Evolutionary conservation across 2,329 filamentous ascomycete species (phyloP).

Genomic region (Colletotrichum destructivum): DNA sequence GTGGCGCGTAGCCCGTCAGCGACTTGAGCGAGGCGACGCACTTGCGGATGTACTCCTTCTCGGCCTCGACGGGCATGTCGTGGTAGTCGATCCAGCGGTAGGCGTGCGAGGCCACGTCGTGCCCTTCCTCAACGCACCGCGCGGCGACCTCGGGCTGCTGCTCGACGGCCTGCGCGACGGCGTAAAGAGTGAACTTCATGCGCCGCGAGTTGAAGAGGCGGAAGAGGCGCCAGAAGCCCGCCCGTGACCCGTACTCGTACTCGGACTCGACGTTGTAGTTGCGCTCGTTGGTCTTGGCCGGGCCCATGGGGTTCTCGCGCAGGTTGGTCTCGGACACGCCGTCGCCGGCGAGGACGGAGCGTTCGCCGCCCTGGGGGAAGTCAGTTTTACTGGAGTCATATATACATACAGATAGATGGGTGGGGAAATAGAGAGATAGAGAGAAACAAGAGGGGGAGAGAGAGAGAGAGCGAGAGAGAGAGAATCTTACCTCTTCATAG

Average conservation of each 20-base stretch:
- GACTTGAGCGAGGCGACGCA: conserved; percentile 58
- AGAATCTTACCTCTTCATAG: conserved; percentile 58
- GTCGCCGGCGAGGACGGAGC: conserved; percentile 56
- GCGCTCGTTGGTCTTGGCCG: conserved; percentile 57
- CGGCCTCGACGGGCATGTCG: conserved; percentile 60
- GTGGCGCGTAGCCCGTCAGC: conserved; percentile 61
- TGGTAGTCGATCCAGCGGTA: conserved; percentile 68
- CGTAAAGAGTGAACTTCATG: conserved; percentile 67
- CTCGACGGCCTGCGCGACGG: conserved; percentile 64
- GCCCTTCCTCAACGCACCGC: conserved; percentile 63
- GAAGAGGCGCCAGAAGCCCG: conserved; percentile 66
- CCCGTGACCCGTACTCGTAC: conserved; percentile 66
- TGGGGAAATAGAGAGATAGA: too few species aligned
- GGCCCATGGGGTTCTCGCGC: conserved; percentile 56
- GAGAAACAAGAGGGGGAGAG: too few species aligned
- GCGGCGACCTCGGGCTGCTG: conserved; percentile 62
- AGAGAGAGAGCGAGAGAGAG: background rate
- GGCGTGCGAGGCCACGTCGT: conserved; percentile 65
- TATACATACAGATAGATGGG: too few species aligned
- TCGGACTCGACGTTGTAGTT: conserved; percentile 64
- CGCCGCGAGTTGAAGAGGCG: conserved; percentile 62
- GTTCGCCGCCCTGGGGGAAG: conserved; percentile 51
- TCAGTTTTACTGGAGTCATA: background rate
- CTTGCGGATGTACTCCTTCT: conserved; percentile 63
- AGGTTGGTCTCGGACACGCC: conserved; percentile 55